Evolutionary conservation across 495 filamentous ascomycete genomes (phyloP).

Genomic region (Penicillium coprophilum): DNA sequence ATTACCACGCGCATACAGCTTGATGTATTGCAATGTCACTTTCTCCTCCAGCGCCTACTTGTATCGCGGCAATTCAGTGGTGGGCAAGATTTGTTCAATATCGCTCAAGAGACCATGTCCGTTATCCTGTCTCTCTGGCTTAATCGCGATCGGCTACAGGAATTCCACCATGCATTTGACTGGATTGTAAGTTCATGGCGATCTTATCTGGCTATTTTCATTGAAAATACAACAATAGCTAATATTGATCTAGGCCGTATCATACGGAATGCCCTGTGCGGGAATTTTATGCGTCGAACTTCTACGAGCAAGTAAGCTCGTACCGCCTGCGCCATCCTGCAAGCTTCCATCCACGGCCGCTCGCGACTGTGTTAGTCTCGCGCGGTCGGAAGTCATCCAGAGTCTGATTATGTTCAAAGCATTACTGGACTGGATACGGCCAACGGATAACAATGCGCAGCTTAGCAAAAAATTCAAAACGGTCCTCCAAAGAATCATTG

Average conservation of each 20-base stretch:
- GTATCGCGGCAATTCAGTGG: background rate
- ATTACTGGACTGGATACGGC: conserved; percentile 2
- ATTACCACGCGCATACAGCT: background rate
- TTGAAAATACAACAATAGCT: background rate
- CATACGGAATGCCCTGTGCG: background rate
- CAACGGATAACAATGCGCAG: background rate
- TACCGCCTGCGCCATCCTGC: background rate
- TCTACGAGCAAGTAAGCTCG: background rate
- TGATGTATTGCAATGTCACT: background rate
- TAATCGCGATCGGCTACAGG: background rate
- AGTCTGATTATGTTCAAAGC: background rate
- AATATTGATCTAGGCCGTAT: background rate
- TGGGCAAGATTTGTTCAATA: conserved; percentile 2
- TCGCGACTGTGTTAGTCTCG: background rate
- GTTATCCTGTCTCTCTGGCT: conserved; percentile 1
- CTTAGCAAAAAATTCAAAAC: conserved; percentile 7
- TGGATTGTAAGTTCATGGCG: background rate
- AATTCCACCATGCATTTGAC: background rate
- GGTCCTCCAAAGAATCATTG: background rate
- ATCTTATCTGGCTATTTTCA: background rate
- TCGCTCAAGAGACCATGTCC: background rate
- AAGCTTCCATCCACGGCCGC: background rate
- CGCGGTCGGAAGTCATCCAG: background rate
- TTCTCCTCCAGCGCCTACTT: background rate
- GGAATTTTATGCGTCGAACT: background rate